Percentiles rank a stretch among this genome's conserved stretches.
phyloP scores from a whole-genome alignment of 2,329 filamentous ascomycete species.

The Blumeriella jaapii region DNA sequence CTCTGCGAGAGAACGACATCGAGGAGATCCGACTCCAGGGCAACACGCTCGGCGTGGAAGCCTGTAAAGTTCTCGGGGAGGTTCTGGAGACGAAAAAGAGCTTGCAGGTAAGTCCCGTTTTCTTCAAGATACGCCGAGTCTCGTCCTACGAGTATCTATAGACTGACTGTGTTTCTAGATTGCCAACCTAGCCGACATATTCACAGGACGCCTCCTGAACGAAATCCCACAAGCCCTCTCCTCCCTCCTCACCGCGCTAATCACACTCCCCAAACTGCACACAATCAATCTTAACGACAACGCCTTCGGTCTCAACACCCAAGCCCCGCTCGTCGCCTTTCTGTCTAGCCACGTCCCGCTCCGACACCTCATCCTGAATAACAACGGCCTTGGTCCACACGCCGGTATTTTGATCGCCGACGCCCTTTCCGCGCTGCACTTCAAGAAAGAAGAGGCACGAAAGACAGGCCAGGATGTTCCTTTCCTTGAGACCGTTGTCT shows the following conservation, averaged over 20 bases:
- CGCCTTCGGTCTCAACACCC: conserved; percentile 91
- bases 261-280: conserved; percentile 74
- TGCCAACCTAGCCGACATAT: conserved; percentile 93
- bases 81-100: conserved; percentile 76
- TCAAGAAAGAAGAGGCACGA: conserved; percentile 69
- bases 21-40: conserved; percentile 81
- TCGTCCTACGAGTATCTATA: too few relatives aligned
- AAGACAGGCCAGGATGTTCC: conserved; percentile 63
- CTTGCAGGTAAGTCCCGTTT: conserved; percentile 50
- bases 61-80: conserved; percentile 74
- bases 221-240: conserved; percentile 90
- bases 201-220: conserved; percentile 82
- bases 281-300: conserved; percentile 97
- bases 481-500: conserved; percentile 89
- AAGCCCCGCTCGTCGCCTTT: conserved; percentile 86
- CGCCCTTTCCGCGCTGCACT: conserved; percentile 70
- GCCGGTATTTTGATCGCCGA: conserved; percentile 84
- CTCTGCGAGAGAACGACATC: conserved; percentile 58
- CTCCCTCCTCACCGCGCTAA: conserved; percentile 71
- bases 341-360: conserved; percentile 79
- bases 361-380: conserved; percentile 92
- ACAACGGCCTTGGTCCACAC: conserved; percentile 90
- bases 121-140: too few relatives aligned
- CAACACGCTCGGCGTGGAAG: conserved; percentile 85
- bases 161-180: conserved; percentile 34